A percentile compares a stretch with the other conserved stretches of the same genome.
phyloP scores from a whole-genome alignment of 139 green algal genomes.

The Microglena sp. region DNA sequence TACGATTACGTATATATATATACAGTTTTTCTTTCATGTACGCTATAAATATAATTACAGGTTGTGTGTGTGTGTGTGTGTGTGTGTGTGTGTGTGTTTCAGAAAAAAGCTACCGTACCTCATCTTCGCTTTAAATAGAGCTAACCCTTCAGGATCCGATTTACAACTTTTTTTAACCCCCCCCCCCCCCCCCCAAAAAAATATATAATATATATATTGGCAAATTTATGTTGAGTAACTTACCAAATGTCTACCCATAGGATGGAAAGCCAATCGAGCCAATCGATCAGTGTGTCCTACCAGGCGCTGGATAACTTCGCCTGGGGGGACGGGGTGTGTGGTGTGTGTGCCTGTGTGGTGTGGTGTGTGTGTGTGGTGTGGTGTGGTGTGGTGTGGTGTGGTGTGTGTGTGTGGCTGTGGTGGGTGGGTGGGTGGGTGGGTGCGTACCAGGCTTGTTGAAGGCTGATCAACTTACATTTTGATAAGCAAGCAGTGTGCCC shows the following conservation, averaged over 20 bases:
- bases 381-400: not conserved
- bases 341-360: not conserved
- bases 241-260: conserved; percentile 70
- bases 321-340: conserved; percentile 2
- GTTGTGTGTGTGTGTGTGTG: no score
- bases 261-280: conserved; percentile 80
- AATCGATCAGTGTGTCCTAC: conserved; percentile 78
- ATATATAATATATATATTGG: not conserved
- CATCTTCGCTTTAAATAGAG: not conserved
- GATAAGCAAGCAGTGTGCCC: not conserved
- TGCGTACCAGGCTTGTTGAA: not conserved
- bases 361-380: not conserved
- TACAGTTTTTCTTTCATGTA: no score
- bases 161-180: not conserved
- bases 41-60: no score
- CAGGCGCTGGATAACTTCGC: conserved; percentile 49
- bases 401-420: not conserved
- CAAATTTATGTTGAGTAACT: conserved; percentile 3
- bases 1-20: not conserved
- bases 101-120: not conserved
- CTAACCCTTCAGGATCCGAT: not conserved
- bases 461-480: not conserved
- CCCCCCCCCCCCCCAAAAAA: not conserved
- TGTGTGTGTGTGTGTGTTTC: no score
- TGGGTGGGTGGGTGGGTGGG: not conserved